Conservation (phyloP, 179 eudicot species). For the Corrigiola litoralis region DNA sequence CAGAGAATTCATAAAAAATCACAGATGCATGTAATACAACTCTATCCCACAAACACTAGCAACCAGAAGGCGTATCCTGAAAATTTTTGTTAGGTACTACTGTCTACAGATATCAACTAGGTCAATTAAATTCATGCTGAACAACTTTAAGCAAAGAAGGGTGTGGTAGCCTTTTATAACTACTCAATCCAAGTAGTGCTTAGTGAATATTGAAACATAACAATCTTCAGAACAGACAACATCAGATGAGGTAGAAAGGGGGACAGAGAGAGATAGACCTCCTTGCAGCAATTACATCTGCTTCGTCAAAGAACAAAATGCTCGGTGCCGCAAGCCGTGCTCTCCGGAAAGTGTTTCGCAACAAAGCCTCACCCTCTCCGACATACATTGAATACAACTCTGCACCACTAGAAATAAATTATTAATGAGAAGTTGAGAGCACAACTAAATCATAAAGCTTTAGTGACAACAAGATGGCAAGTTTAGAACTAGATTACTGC, state of each 20-base stretch:
- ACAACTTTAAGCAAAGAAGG: no score
- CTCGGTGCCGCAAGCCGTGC: constrained; percentile 98
- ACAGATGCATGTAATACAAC: no score
- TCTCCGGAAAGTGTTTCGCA: constrained; percentile 83
- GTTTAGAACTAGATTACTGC: background rate
- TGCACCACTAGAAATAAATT: constrained; percentile 59
- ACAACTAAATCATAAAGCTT: background rate
- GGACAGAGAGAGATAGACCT: constrained; percentile 37
- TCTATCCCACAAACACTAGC: no score
- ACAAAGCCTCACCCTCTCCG: constrained; percentile 94
- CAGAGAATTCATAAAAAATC: no score
- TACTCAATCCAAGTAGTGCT: no score
- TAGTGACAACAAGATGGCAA: constrained; percentile 1
- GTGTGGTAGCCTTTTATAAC: no score
- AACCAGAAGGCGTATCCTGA: no score
- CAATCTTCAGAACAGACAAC: background rate
- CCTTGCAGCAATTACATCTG: constrained; percentile 76
- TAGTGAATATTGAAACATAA: background rate
- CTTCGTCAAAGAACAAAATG: constrained; percentile 91
- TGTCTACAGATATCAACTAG: no score
- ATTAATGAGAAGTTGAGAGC: constrained; percentile 6
- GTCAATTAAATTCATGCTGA: no score
- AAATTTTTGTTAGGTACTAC: no score
- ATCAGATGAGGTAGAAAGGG: background rate
- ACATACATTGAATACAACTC: constrained; percentile 89